phyloP scores from a whole-genome alignment of 441 rosid genomes.

The Codiaeum variegatum region DNA sequence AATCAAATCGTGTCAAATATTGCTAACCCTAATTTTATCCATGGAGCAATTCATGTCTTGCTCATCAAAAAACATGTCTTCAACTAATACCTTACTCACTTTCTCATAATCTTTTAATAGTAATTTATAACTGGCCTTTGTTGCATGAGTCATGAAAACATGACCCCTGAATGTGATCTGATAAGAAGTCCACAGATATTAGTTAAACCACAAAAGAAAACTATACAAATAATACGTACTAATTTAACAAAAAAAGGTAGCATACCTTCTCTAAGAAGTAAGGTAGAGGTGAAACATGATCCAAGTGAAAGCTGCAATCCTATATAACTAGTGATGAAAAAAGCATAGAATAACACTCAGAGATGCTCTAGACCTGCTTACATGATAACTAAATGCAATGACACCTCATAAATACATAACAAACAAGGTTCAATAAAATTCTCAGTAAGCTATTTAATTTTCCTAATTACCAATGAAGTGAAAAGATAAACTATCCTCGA shows the following conservation, averaged over 20 bases:
- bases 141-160: conserved; percentile 94
- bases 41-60: conserved; percentile 77
- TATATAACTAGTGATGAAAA: no score
- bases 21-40: conserved; percentile 83
- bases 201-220: conserved; percentile 17
- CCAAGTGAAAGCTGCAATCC: conserved; percentile 96
- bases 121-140: conserved; percentile 82
- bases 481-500: no score
- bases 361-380: no score
- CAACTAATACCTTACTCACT: conserved; percentile 89
- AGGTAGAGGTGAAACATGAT: conserved; percentile 92
- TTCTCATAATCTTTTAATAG: conserved; percentile 81
- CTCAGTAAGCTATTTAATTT: no score
- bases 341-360: no score
- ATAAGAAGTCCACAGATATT: conserved; percentile 11
- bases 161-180: conserved; percentile 92
- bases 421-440: no score
- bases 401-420: no score
- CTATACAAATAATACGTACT: neutral
- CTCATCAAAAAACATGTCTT: conserved; percentile 89
- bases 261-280: conserved; percentile 87
- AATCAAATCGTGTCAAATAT: no score
- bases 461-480: no score
- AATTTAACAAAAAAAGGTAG: conserved; percentile 13
- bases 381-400: no score